Percentiles rank a stretch among this genome's conserved stretches.
phyloP scores from a whole-genome alignment of 495 filamentous ascomycete species.

The Staphylotrichum longicolle region DNA sequence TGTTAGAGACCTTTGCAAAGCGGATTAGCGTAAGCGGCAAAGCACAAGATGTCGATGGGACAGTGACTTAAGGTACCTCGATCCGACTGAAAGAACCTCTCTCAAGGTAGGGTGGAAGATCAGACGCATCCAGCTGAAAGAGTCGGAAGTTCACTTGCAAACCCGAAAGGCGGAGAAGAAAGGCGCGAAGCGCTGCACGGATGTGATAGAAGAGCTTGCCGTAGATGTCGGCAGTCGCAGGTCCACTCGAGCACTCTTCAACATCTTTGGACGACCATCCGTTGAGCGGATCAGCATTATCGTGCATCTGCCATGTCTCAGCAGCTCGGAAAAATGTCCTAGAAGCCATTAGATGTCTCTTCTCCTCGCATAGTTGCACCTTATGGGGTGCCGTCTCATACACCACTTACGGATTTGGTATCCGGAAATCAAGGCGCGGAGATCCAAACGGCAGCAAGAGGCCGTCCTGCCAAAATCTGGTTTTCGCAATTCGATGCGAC shows the following conservation, averaged over 20 bases:
- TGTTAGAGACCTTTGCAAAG: neutral
- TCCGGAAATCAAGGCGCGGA: slow-evolving; percentile 22
- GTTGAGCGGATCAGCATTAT: neutral
- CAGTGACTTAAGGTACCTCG: neutral
- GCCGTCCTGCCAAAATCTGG: slow-evolving; percentile 36
- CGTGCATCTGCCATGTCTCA: neutral
- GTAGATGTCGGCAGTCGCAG: neutral
- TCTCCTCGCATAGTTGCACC: too few species aligned
- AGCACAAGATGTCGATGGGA: too few species aligned
- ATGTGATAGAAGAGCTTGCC: slow-evolving; percentile 2
- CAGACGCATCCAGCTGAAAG: neutral
- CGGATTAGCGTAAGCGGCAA: neutral
- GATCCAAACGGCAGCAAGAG: slow-evolving; percentile 39
- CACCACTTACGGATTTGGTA: neutral
- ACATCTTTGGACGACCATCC: neutral
- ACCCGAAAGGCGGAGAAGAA: neutral
- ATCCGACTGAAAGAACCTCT: neutral
- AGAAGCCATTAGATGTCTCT: neutral
- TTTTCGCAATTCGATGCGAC: slow-evolving; percentile 24
- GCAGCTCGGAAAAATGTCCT: neutral
- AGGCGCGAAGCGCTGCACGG: neutral
- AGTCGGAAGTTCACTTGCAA: neutral
- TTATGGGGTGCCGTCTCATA: too few species aligned
- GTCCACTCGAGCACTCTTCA: neutral
- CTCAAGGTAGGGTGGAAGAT: neutral